A percentile compares a stretch with the other conserved stretches of the same genome.
Conservation (phyloP, 352 stramenopile genomes). For the Aphanomyces stellatus region DNA sequence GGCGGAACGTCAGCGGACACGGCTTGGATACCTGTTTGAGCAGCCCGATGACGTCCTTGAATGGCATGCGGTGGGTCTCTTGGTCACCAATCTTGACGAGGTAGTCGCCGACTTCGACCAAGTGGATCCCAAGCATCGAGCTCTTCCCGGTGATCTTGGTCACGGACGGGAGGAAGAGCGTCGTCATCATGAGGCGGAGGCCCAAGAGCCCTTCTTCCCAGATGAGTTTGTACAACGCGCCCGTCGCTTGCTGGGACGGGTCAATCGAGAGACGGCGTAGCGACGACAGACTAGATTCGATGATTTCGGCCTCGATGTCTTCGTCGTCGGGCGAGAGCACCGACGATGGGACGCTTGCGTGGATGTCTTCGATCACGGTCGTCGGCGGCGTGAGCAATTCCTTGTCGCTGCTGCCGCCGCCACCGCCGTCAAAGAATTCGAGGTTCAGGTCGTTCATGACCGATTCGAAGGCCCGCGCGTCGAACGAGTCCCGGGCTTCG, state of each 20-base stretch:
- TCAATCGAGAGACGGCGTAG: conserved; percentile 61
- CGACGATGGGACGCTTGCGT: neutral
- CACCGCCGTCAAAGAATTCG: conserved; percentile 26
- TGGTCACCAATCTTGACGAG: conserved; percentile 63
- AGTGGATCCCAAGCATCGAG: conserved; percentile 75
- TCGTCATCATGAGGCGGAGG: conserved; percentile 65
- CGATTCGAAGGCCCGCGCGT: conserved; percentile 15
- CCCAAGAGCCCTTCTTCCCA: conserved; percentile 78
- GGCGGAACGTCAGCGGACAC: conserved; percentile 64
- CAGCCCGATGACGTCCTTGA: conserved; percentile 74
- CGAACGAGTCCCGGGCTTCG: conserved; percentile 31
- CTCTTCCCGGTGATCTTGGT: conserved; percentile 81
- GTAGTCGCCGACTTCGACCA: conserved; percentile 77
- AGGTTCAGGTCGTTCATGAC: conserved; percentile 20
- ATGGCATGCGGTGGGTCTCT: conserved; percentile 69
- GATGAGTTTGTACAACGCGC: conserved; percentile 69
- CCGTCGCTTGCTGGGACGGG: conserved; percentile 44
- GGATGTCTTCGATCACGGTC: conserved; percentile 29
- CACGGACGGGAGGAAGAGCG: conserved; percentile 73
- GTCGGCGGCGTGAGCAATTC: conserved; percentile 11
- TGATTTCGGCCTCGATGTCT: conserved; percentile 14
- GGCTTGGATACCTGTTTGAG: conserved; percentile 74
- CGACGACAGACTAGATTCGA: conserved; percentile 14
- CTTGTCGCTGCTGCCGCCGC: neutral
- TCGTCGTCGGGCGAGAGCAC: conserved; percentile 7